Evolutionary conservation across 768 basidiomycete genomes (phyloP), one percentile per base, ranked within the genome.

Genomic region (Harrya chromipes): DNA sequence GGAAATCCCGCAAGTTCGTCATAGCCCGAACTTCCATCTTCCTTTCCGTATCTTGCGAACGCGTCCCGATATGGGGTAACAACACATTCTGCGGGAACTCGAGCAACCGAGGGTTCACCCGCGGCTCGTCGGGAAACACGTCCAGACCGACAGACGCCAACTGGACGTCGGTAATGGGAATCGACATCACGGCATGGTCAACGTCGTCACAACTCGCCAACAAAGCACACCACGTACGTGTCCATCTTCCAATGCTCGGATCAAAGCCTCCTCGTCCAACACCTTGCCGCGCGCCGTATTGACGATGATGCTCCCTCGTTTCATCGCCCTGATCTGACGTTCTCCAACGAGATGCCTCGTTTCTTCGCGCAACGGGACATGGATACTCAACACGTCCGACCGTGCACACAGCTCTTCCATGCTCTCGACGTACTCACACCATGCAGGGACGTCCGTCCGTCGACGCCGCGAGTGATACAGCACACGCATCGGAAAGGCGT

Each of bases 61-160:
- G 83, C n/a, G 91, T 93, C 8, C 94, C 94, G 83, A 95, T 84
- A 66, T 97, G 94, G 1, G 94, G 94, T n/a, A 97, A 76, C 7
- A 97, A 73, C 24, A 85, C 86, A 53, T 90, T 84, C 55, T 92
- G 82, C 11, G 86, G 83, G 66, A 90, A 89, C 16, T 80, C 79
- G 47, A 94, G 74, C 36, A 95, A 70, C 23, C 84, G 80, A 4
- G 88, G 84, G 59, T 92, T 86, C 35, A 93, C 82, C 40, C 77
- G 66, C 0, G 93, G 92, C 62, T 93, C 90, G 68, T 93, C 77
- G 16, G 91, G 90, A 67, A 77, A 93, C 16, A 94, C 91, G 57
- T 94, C 91, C 29, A 94, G 72, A 9, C 92, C 92, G 21, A 87
- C 87, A 2, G 84, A 84, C 26, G 77, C 80, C 52, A 94, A 76